phyloP scores from a whole-genome alignment of 2,329 filamentous ascomycete species.

The Aspergillus sp. region DNA sequence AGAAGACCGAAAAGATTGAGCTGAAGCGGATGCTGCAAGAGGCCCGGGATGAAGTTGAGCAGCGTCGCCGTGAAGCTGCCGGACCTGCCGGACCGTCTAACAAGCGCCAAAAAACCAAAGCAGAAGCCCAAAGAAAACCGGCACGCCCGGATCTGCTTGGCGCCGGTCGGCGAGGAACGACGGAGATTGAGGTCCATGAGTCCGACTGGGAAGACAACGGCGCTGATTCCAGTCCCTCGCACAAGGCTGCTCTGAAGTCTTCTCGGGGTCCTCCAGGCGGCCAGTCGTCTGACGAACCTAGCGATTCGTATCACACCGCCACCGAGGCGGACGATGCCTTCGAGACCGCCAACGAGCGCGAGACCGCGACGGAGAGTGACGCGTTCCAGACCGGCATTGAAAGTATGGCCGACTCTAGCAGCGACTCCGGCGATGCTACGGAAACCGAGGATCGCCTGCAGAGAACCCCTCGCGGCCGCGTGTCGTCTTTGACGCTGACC shows the following conservation, averaged over 20 bases:
- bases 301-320: constrained; percentile 75
- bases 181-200: constrained; percentile 78
- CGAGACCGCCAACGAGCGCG: constrained; percentile 75
- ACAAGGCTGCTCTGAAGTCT: constrained; percentile 35
- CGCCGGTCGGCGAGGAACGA: constrained; percentile 68
- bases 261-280: constrained; percentile 25
- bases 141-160: constrained; percentile 72
- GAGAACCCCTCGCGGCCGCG: constrained; percentile 39
- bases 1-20: constrained; percentile 98
- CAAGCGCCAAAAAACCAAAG: constrained; percentile 62
- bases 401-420: constrained; percentile 64
- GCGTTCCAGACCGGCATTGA: constrained; percentile 94
- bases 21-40: constrained; percentile 94
- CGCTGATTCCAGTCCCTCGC: constrained; percentile 58
- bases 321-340: constrained; percentile 71
- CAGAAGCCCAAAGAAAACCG: constrained; percentile 75
- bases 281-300: constrained; percentile 48
- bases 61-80: constrained; percentile 58
- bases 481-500: constrained; percentile 38
- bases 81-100: constrained; percentile 36
- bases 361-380: constrained; percentile 77
- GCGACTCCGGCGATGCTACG: constrained; percentile 69
- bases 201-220: constrained; percentile 87
- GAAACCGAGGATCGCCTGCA: constrained; percentile 70
- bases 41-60: constrained; percentile 84